Conservation (phyloP, 1,284 basidiomycete species). For the Phenoliferia sp. region DNA sequence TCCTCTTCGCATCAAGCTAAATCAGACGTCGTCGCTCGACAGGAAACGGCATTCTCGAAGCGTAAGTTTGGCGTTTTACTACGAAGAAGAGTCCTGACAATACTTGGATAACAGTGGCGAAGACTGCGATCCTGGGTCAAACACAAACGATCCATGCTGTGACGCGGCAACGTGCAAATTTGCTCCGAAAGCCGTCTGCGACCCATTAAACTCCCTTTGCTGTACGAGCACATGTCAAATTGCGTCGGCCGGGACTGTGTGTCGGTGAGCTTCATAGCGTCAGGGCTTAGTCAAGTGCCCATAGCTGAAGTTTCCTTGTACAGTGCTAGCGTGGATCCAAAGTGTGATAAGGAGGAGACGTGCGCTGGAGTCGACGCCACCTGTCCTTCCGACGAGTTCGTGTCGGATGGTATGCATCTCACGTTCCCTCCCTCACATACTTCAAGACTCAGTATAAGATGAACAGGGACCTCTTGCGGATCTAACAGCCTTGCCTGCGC, state of each 20-base stretch:
- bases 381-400: slow-evolving; percentile 66
- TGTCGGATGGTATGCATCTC: slow-evolving; percentile 63
- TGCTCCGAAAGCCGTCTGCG: slow-evolving; percentile 65
- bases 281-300: neutral
- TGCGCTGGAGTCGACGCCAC: slow-evolving; percentile 69
- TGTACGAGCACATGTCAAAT: slow-evolving; percentile 68
- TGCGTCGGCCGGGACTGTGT: slow-evolving; percentile 58
- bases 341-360: slow-evolving; percentile 71
- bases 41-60: slow-evolving; percentile 64
- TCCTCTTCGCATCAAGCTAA: slow-evolving; percentile 1
- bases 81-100: neutral
- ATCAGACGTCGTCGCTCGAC: slow-evolving; percentile 48
- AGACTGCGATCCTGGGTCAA: slow-evolving; percentile 81
- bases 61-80: neutral
- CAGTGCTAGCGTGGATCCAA: slow-evolving; percentile 55
- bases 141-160: slow-evolving; percentile 59
- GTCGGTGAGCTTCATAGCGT: slow-evolving; percentile 47
- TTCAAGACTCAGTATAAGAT: neutral
- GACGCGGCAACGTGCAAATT: slow-evolving; percentile 75
- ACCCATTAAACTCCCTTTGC: slow-evolving; percentile 70
- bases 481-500: slow-evolving; percentile 63
- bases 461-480: slow-evolving; percentile 50
- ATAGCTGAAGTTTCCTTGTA: neutral
- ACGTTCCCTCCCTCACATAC: neutral
- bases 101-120: slow-evolving; percentile 52